Conservation (phyloP, 108 stramenopile genomes). For the Conticribra weissflogii region DNA sequence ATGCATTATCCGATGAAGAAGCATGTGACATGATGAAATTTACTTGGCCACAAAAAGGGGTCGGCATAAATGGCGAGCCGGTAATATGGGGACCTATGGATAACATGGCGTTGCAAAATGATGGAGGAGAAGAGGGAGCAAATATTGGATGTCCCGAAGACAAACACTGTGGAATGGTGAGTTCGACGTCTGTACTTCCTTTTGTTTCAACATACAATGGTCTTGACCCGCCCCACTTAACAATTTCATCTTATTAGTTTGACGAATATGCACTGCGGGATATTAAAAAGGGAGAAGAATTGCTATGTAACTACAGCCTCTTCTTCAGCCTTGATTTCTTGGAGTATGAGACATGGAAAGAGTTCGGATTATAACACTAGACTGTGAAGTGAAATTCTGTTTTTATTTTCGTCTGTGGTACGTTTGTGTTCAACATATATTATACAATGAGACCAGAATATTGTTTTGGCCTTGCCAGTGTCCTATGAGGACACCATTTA, state of each 20-base stretch:
- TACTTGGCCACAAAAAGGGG: neutral
- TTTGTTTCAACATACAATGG: too few species aligned
- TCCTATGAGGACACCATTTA: too few species aligned
- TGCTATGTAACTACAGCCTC: neutral
- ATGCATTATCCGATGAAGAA: neutral
- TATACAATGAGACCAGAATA: too few species aligned
- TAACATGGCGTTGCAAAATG: neutral
- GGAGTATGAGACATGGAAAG: neutral
- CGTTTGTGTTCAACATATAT: too few species aligned
- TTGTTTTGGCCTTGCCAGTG: too few species aligned
- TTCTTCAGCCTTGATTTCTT: too few species aligned
- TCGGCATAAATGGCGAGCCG: neutral
- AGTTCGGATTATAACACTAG: neutral
- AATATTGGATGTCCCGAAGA: neutral
- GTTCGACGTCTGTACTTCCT: too few species aligned
- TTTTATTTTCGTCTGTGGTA: too few species aligned
- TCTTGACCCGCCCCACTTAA: too few species aligned
- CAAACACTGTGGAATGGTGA: neutral
- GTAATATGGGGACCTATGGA: neutral
- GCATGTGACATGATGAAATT: neutral
- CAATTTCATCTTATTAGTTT: too few species aligned
- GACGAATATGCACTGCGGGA: neutral
- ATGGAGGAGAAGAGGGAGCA: neutral
- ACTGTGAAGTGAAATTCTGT: too few species aligned
- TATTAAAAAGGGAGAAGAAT: neutral